Conservation (phyloP, 352 stramenopile genomes). For the Aphanomyces stellatus region DNA sequence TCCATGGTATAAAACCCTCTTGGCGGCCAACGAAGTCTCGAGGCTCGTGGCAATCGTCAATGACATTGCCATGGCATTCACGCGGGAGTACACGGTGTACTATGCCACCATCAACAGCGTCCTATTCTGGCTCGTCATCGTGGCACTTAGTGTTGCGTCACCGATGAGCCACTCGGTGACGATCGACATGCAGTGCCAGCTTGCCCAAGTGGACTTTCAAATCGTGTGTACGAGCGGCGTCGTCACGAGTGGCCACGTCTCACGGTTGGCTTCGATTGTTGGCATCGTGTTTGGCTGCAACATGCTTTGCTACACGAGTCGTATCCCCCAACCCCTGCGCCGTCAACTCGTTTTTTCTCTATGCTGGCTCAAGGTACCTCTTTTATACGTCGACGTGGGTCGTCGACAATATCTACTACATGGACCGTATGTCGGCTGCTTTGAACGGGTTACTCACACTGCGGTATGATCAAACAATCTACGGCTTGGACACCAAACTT, state of each 20-base stretch:
- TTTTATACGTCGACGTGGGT: background rate
- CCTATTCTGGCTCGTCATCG: background rate
- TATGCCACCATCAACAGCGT: background rate
- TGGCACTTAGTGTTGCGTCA: background rate
- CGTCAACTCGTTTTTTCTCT: background rate
- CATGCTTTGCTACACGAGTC: background rate
- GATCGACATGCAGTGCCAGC: background rate
- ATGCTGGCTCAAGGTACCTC: background rate
- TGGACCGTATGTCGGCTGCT: background rate
- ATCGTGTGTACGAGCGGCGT: background rate
- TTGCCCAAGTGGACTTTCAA: slow-evolving; percentile 4
- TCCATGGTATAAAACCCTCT: background rate
- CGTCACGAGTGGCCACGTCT: background rate
- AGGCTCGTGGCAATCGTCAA: slow-evolving; percentile 8
- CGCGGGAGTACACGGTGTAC: background rate
- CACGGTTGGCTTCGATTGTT: background rate
- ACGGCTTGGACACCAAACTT: background rate
- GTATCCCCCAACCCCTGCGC: background rate
- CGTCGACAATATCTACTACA: background rate
- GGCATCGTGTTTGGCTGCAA: background rate
- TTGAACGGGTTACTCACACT: background rate
- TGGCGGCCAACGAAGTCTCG: slow-evolving; percentile 12
- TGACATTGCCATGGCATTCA: background rate
- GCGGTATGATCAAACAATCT: background rate
- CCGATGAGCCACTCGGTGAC: background rate